phyloP scores from a whole-genome alignment of 768 basidiomycete species.

The Fomitopsis serialis region DNA sequence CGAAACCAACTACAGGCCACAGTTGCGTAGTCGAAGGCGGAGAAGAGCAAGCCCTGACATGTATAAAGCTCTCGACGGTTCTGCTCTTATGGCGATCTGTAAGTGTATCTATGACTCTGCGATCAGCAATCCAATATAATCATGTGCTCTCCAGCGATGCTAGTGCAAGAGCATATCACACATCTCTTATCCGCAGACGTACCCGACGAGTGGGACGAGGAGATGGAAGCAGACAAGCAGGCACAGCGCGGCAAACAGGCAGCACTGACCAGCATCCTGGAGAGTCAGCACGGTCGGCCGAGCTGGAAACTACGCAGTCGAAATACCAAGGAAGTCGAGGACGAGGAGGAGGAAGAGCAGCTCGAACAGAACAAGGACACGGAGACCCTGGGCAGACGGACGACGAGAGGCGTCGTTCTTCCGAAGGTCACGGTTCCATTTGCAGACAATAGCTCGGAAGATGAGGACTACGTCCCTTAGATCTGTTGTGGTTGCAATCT shows the following conservation, averaged over 20 bases:
- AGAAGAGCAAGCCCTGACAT: slow-evolving; percentile 43
- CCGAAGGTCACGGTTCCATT: not conserved
- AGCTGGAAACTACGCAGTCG: not conserved
- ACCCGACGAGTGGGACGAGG: slow-evolving; percentile 45
- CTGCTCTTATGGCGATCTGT: slow-evolving; percentile 72
- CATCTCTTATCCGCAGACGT: slow-evolving; percentile 33
- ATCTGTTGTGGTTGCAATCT: not conserved
- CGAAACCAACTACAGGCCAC: not conserved
- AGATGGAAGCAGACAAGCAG: slow-evolving; percentile 9
- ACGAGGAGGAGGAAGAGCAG: not conserved
- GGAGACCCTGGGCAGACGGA: not conserved
- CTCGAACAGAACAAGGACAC: not conserved
- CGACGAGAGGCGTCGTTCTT: not conserved
- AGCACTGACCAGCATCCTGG: not conserved
- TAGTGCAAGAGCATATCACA: slow-evolving; percentile 62
- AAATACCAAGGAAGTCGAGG: not conserved
- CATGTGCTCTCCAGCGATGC: slow-evolving; percentile 41
- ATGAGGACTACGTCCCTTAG: slow-evolving; percentile 1
- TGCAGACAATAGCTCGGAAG: not conserved
- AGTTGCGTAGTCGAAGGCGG: slow-evolving; percentile 1
- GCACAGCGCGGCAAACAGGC: not conserved
- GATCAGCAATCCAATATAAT: not conserved
- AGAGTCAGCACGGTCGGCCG: not conserved
- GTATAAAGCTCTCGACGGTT: slow-evolving; percentile 73
- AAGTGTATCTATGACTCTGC: slow-evolving; percentile 12